Evolutionary conservation across 2,329 filamentous ascomycete genomes (phyloP), one percentile per base, ranked within the genome.

Genomic region (Gnomoniopsis smithogilvyi): DNA sequence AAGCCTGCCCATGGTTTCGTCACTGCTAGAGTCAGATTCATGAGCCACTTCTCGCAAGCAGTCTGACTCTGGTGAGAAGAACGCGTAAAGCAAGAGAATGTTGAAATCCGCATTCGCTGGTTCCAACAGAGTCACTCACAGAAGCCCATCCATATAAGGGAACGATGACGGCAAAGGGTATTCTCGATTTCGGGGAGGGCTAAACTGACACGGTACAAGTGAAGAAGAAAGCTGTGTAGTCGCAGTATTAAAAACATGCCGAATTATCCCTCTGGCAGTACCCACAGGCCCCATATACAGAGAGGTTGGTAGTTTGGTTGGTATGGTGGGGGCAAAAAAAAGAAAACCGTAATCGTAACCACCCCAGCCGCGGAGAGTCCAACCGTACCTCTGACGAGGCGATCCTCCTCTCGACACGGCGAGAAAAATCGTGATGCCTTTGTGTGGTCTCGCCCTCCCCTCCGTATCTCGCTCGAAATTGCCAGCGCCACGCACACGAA

Each of bases 271-370:
- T 54, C 60, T 60, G 51, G 60, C 53, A 49, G 45, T 62, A 59
- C 54, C 57, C 60, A 60, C 60, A 60, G 60, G 53, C 57, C 53
- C 57, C 26, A 8, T 30, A 60, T 54, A 57, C 34, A 49, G 45
- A 57, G 50, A 62, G 60, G 56, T 57, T 47, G 43, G 45, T n/a
- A 8, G 26, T 15, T 45, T 21, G 56, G 43, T 52, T 56, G 54
- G 60, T 62, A 62, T 62, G 53, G 57, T 51, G 56, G 26, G 8
- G 8, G 26, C 4, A 30, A 30, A 30, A 30, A 66, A 69, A 69
- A 68, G 61, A 54, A 60, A 64, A 65, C 62, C 61, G 64, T 64
- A 62, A 64, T 64, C 64, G 58, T 65, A 56, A 64, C 50, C 55
- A 56, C 53, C 46, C 51, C 34, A 48, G 41, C 43, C 48, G 19